Base-by-base conservation (phyloP, 495 filamentous ascomycete genomes). In the Penicillium lagena region DNA sequence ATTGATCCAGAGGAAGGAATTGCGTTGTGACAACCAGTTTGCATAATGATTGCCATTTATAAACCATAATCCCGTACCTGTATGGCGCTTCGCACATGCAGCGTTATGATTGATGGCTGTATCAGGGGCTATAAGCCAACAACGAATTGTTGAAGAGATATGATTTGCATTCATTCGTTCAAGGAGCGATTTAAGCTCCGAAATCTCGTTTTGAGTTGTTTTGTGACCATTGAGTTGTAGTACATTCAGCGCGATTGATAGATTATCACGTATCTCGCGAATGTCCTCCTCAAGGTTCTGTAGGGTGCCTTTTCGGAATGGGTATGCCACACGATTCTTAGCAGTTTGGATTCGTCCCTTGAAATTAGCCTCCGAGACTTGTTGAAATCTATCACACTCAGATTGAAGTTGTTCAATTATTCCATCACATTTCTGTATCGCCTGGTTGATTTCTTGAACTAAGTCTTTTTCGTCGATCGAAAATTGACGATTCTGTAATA, bases 1-100 rank as follows among this genome's bases (percentile, higher is more conserved):
- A 34, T 63, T 52, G 0, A 72, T 37, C 67, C 67, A 72, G 0
- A 72, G 44, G 14, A 70, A 62, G 1, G 68, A 69, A 37, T 66
- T 63, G 3, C 12, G 39, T n/a, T 62, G 39, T 1, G 8, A 37
- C 8, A 67, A 42, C 67, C 67, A 72, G 12, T 12, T 45, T 14
- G 6, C 12, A 36, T 62, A 72, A 22, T 30, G n/a, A 7, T 30
- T 1, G 7, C 56, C 39, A 2, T 64, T 50, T 30, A 70, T 29
- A 12, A 70, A 51, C 67, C 66, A 71, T 7, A 48, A 15, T 0
- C 66, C 66, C 2, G 60, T 63, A 0, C 41, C 34, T 14, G 40
- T 35, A 42, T 64, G 55, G 15, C 37, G 35, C 49, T 64, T 64
- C 7, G 34, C 37, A 31, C 39, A 60, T 1, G 54, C 42, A 3